These are phyloP conservation scores for Podospora australis DNA, from an alignment of 495 filamentous ascomycete species.

Conservation along the genomic window DNA sequence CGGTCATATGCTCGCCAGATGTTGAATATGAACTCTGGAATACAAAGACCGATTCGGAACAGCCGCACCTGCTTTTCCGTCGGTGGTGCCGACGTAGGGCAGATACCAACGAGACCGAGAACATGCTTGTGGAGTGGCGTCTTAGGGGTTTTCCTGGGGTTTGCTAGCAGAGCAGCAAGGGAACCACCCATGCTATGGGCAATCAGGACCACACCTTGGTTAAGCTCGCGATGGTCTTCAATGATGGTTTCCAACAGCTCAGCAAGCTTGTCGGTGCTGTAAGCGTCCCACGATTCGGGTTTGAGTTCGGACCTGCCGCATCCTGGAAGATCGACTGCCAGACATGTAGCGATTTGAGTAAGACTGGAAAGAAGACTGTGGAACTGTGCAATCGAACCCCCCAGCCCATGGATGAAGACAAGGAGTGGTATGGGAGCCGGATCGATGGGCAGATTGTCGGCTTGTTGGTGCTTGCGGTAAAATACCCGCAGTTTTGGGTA, in stretches of 20 bases:
- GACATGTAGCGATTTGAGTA: slow-evolving; percentile 76
- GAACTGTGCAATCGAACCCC: slow-evolving; percentile 85
- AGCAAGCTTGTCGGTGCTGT: slow-evolving; percentile 66
- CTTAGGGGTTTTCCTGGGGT: slow-evolving; percentile 42
- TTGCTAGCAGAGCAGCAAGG: slow-evolving; percentile 66
- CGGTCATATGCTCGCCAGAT: slow-evolving; percentile 75
- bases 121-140: slow-evolving; percentile 54
- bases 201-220: slow-evolving; percentile 72
- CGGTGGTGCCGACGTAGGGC: slow-evolving; percentile 61
- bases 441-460: slow-evolving; percentile 63
- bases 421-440: slow-evolving; percentile 73
- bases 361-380: slow-evolving; percentile 73
- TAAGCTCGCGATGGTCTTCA: slow-evolving; percentile 59
- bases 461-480: slow-evolving; percentile 72
- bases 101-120: slow-evolving; percentile 71
- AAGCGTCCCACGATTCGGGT: slow-evolving; percentile 68
- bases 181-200: slow-evolving; percentile 87
- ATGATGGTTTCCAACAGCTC: slow-evolving; percentile 70
- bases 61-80: slow-evolving; percentile 45
- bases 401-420: slow-evolving; percentile 88
- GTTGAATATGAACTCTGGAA: slow-evolving; percentile 70
- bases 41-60: slow-evolving; percentile 50
- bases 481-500: slow-evolving; percentile 81
- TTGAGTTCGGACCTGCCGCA: slow-evolving; percentile 73
- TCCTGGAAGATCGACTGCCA: slow-evolving; percentile 85